Conservation (phyloP, 75 land plant species). For the Isoetes taiwanensis region DNA sequence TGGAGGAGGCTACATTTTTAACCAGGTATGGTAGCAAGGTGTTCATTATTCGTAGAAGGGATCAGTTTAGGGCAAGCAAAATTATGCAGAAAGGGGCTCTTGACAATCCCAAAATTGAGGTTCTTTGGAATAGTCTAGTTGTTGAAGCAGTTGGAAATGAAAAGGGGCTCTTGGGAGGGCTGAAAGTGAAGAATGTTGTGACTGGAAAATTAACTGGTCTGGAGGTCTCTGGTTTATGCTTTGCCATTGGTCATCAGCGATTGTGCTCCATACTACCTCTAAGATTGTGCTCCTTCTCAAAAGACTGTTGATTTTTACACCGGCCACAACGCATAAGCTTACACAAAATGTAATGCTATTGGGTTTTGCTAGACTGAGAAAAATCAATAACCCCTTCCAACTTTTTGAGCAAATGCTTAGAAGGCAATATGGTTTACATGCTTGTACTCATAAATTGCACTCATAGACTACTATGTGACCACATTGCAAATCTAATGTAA, state of each 20-base stretch:
- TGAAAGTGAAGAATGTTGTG: conserved; percentile 56
- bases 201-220: conserved; percentile 42
- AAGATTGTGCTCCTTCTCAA: no score
- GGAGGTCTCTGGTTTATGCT: conserved; percentile 73
- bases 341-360: no score
- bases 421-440: no score
- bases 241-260: conserved; percentile 97
- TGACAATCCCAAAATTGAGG: conserved; percentile 80
- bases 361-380: no score
- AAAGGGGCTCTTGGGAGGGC: conserved; percentile 33
- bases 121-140: conserved; percentile 66
- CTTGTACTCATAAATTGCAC: no score
- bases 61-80: conserved; percentile 78
- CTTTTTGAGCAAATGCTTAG: no score
- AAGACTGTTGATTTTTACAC: no score
- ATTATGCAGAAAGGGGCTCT: conserved; percentile 79
- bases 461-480: no score
- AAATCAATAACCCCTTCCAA: no score
- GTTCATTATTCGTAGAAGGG: conserved; percentile 65
- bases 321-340: no score
- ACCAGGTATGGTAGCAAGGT: conserved; percentile 86
- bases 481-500: no score
- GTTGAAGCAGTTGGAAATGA: conserved; percentile 47
- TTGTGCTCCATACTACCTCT: no score
- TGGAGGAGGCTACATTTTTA: conserved; percentile 91